Base-by-base conservation (phyloP, 2,329 filamentous ascomycete species). In the Podosphaera aphanis region DNA sequence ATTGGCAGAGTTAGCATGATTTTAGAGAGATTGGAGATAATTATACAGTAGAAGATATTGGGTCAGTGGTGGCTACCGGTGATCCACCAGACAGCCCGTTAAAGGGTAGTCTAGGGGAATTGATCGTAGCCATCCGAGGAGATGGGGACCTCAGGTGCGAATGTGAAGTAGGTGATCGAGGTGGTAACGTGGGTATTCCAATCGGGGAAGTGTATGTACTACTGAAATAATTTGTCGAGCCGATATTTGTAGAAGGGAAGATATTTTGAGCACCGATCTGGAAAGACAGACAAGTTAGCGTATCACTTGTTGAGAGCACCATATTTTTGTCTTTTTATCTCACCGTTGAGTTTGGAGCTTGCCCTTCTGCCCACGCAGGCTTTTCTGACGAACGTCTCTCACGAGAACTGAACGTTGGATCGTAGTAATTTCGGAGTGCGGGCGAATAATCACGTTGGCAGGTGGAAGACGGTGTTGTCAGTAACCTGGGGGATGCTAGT, bases 241-340 rank as follows among this genome's bases (percentile, higher is more conserved):
- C 67, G 50, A 59, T 56, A 43, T 58, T 51, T 51, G 60, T 55
- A 37, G 65, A 51, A n/a, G n/a, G n/a, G 57, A 71, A 69, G 47
- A 57, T 59, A 61, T 71, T 72, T 27, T 65, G 57, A 52, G 73
- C 70, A 57, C 64, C 69, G 56, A 61, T 59, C 68, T 71, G 48
- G 25, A 31, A n/a, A 47, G 37, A 45, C 46, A 38, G 35, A 8
- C 18, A 16, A 13, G n/a, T 38, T 16, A 38, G 35, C 16, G 8
- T 16, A 8, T 19, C 10, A 8, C 16, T 29, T 29, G 25, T 5
- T 29, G 23, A n/a, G 16, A 42, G 23, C 19, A 42, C n/a, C n/a
- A 23, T 42, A 19, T 16, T 29, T 42, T 29, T 42, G 18, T 31
- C 38, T 35, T 31, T 48, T 45, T 31, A 40, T 48, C 55, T 48